A percentile compares a stretch with the other conserved stretches of the same genome.
phyloP scores from a whole-genome alignment of 2,329 filamentous ascomycete species.

The Aspergillus sergii region DNA sequence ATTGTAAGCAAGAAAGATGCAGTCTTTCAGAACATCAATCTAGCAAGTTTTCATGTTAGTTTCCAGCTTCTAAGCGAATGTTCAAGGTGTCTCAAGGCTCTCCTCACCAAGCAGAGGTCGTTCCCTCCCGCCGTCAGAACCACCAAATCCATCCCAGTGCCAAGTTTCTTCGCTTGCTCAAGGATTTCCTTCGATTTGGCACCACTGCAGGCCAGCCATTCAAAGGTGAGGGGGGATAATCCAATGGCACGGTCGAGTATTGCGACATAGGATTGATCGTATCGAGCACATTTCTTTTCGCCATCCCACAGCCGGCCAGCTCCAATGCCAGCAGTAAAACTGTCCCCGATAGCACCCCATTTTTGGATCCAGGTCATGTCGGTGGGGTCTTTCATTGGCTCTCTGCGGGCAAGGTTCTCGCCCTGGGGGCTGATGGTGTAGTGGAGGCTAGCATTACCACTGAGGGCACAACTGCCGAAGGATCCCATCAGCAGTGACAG shows the following conservation, averaged over 20 bases:
- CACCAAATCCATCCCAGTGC: conserved; percentile 38
- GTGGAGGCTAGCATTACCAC: not conserved
- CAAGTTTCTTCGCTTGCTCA: conserved; percentile 23
- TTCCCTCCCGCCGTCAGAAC: conserved; percentile 44
- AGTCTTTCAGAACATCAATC: conserved; percentile 22
- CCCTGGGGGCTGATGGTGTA: not conserved
- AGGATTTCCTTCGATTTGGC: conserved; percentile 7
- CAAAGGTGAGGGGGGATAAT: not conserved
- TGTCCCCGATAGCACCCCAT: conserved; percentile 43
- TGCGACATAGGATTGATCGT: conserved; percentile 12
- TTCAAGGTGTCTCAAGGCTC: no score
- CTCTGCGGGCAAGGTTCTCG: not conserved
- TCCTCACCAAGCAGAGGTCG: conserved; percentile 38
- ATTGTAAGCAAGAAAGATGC: conserved; percentile 22
- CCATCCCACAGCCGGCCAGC: conserved; percentile 25
- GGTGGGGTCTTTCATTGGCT: not conserved
- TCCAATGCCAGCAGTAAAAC: conserved; percentile 43
- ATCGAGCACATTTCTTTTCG: conserved; percentile 27
- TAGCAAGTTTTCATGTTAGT: not conserved
- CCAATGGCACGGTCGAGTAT: conserved; percentile 5
- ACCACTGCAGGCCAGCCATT: conserved; percentile 14
- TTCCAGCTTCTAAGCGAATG: not conserved
- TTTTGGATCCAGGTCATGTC: conserved; percentile 31
- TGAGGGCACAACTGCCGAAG: not conserved
- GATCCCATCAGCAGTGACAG: not conserved